Percentiles rank a stretch among this genome's conserved stretches.
Evolutionary conservation across 108 stramenopile genomes (phyloP).

Genomic region (Parietichytrium sp.): DNA sequence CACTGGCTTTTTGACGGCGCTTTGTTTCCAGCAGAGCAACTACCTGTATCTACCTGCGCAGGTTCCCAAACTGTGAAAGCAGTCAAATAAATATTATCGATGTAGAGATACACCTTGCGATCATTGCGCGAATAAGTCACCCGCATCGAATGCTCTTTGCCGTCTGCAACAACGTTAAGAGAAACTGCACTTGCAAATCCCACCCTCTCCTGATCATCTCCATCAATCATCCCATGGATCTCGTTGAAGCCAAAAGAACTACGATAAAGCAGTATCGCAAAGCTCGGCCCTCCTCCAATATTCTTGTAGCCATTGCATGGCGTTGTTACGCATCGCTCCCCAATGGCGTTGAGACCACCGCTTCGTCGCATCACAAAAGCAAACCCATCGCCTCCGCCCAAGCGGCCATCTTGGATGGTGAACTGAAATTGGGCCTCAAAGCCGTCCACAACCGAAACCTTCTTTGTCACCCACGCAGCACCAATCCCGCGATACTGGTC

Average conservation of each 20-base stretch:
- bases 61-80: conserved; percentile 10
- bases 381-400: conserved; percentile 15
- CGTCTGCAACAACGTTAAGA: not conserved
- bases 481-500: not conserved
- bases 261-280: conserved; percentile 13
- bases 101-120: conserved; percentile 10
- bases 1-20: not conserved
- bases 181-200: not conserved
- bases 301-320: not conserved
- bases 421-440: not conserved
- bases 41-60: not conserved
- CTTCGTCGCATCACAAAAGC: conserved; percentile 6
- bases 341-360: not conserved
- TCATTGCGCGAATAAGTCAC: not conserved
- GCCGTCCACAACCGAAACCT: not conserved
- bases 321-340: not conserved
- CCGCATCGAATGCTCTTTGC: not conserved
- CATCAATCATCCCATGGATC: not conserved
- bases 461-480: not conserved
- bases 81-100: not conserved
- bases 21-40: not conserved
- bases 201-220: not conserved
- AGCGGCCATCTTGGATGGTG: not conserved
- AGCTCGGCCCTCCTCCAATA: conserved; percentile 21
- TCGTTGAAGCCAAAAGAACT: not conserved